Conservation (phyloP, 306 rosid species). For the Cucurbita argyrosperma region DNA sequence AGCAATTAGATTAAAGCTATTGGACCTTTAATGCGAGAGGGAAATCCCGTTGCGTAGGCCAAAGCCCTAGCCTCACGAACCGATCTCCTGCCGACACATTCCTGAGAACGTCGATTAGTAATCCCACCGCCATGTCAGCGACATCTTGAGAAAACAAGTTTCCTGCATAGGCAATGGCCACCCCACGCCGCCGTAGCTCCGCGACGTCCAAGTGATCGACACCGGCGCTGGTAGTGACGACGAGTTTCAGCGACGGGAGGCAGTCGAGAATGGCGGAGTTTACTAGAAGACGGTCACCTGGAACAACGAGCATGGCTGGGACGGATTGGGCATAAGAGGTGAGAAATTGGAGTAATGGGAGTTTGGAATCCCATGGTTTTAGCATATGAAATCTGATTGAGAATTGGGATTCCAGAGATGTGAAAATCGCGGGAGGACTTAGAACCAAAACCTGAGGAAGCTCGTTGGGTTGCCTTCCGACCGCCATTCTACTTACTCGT, state of each 20-base stretch:
- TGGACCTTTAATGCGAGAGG: background rate
- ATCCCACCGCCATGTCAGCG: slow-evolving; percentile 35
- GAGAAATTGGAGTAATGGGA: slow-evolving; percentile 11
- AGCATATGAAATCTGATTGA: slow-evolving; percentile 13
- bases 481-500: background rate
- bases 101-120: slow-evolving; percentile 31
- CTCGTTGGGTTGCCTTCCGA: background rate
- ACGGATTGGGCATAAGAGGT: slow-evolving; percentile 1
- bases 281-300: background rate
- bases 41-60: background rate
- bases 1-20: background rate
- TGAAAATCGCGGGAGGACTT: background rate
- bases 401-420: slow-evolving; percentile 3
- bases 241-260: slow-evolving; percentile 14
- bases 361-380: slow-evolving; percentile 15
- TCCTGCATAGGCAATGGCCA: slow-evolving; percentile 21
- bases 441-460: slow-evolving; percentile 10
- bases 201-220: slow-evolving; percentile 16
- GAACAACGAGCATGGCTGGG: slow-evolving; percentile 4
- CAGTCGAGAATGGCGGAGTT: slow-evolving; percentile 6
- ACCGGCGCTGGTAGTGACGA: slow-evolving; percentile 15
- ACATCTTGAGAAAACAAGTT: slow-evolving; percentile 27
- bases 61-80: slow-evolving; percentile 11
- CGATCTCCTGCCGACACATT: slow-evolving; percentile 22
- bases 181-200: slow-evolving; percentile 6